Percentiles rank a stretch among this genome's conserved stretches.
Conservation (phyloP, 345 rosid species). For the Lenwebbia sp. region DNA sequence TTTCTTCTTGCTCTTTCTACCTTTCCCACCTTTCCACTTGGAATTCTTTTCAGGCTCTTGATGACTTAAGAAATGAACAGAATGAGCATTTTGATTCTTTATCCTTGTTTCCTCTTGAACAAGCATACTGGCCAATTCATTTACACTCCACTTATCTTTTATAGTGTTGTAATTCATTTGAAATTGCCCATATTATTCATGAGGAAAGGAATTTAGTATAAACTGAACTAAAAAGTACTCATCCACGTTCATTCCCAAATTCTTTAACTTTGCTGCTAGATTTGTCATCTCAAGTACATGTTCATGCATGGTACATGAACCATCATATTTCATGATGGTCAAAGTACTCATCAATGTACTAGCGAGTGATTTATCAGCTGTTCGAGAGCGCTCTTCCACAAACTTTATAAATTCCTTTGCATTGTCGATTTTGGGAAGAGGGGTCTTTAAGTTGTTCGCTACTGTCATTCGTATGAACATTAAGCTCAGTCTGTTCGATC, state of each 20-base stretch:
- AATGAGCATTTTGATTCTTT: neutral
- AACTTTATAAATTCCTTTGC: neutral
- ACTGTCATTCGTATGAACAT: constrained; percentile 1
- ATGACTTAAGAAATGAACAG: neutral
- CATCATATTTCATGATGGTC: constrained; percentile 5
- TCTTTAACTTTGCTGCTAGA: neutral
- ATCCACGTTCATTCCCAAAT: neutral
- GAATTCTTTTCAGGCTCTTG: neutral
- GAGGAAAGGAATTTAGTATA: constrained; percentile 4
- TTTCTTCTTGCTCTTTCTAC: neutral
- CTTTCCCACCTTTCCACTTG: neutral
- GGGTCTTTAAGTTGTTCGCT: neutral
- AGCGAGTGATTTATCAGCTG: constrained; percentile 3
- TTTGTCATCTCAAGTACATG: neutral
- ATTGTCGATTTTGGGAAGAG: neutral
- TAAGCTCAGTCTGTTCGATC: neutral
- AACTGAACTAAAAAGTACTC: neutral
- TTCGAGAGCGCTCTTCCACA: neutral
- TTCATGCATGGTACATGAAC: constrained; percentile 1
- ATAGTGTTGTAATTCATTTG: constrained; percentile 12
- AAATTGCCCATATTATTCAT: constrained; percentile 4
- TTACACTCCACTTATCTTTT: constrained; percentile 13
- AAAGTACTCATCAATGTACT: neutral
- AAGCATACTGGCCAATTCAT: constrained; percentile 3
- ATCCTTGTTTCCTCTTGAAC: constrained; percentile 1